Conservation (phyloP, 257 asterid species). For the Solanum tarijense region DNA sequence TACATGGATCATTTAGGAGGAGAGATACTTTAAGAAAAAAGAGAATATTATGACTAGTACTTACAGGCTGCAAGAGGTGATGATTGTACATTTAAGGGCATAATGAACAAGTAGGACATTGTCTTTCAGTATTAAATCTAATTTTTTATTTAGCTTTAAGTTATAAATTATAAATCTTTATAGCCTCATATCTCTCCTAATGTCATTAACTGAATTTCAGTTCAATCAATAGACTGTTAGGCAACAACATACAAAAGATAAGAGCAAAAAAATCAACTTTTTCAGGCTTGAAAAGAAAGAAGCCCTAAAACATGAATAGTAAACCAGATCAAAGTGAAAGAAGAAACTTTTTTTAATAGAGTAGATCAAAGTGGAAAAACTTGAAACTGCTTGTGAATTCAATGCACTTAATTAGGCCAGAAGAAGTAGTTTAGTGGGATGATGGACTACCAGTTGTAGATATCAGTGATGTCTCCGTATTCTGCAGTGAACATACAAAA, state of each 20-base stretch:
- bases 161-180: neutral
- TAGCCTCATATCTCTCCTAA: neutral
- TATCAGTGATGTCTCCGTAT: conserved; percentile 82
- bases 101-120: neutral
- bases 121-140: neutral
- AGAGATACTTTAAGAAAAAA: neutral
- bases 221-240: neutral
- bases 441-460: conserved; percentile 72
- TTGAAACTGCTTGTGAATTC: neutral
- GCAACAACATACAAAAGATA: neutral
- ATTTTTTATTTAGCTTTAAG: neutral
- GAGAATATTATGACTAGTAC: neutral
- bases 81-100: neutral
- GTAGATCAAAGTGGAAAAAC: neutral
- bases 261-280: neutral
- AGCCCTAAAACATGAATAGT: neutral
- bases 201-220: neutral
- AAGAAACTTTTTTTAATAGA: neutral
- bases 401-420: neutral
- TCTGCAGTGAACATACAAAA: conserved; percentile 36
- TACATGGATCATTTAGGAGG: neutral
- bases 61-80: neutral
- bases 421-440: neutral
- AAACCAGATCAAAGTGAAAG: neutral
- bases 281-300: neutral